These are phyloP conservation scores for Babjeviella inositovora DNA, from an alignment of 805 yeast genomes.

Conservation along the genomic window DNA sequence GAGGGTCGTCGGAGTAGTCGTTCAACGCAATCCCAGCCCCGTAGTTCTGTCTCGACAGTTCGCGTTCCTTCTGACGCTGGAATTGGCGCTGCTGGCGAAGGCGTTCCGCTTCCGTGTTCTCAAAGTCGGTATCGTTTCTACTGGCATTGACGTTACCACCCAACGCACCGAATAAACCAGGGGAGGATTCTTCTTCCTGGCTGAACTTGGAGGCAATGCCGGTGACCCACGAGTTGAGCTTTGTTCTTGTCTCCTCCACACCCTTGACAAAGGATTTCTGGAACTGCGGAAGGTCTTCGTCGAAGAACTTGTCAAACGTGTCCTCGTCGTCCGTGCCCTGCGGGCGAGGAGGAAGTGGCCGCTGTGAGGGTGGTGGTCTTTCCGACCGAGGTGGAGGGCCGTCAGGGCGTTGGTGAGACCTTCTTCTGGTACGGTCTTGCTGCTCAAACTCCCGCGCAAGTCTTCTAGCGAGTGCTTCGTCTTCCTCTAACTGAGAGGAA, in stretches of 20 bases:
- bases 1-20: too few relatives aligned
- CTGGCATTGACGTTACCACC: constrained; percentile 22
- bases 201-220: constrained; percentile 37
- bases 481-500: constrained; percentile 39
- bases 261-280: constrained; percentile 58
- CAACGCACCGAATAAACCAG: constrained; percentile 25
- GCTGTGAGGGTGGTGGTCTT: constrained; percentile 9
- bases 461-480: constrained; percentile 70
- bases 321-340: constrained; percentile 19
- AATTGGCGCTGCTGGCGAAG: not conserved
- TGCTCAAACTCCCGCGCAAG: constrained; percentile 51
- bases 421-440: constrained; percentile 19
- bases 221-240: constrained; percentile 67
- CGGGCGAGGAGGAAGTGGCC: too few relatives aligned
- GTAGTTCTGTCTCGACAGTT: constrained; percentile 2
- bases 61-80: constrained; percentile 5
- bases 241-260: constrained; percentile 64
- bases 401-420: too few relatives aligned
- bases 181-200: constrained; percentile 7
- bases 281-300: constrained; percentile 38
- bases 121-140: constrained; percentile 6
- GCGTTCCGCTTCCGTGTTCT: too few relatives aligned
- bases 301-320: constrained; percentile 40
- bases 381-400: constrained; percentile 1
- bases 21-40: too few relatives aligned